Evolutionary conservation across 495 filamentous ascomycete species (phyloP).

Genomic region (Xylaria scruposa): DNA sequence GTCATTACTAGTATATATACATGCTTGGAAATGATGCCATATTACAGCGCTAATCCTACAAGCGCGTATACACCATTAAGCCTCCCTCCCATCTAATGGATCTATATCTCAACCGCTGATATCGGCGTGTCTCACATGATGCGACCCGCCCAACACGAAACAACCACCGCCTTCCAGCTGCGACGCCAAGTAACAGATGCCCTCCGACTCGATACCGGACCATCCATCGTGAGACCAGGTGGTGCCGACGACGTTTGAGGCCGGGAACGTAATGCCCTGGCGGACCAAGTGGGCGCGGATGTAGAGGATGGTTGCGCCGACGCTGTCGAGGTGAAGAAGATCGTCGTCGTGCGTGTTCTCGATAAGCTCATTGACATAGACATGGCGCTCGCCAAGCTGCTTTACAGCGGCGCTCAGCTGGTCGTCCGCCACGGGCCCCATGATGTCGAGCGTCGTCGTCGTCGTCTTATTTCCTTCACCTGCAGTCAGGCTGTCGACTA

Average conservation of each 20-base stretch:
- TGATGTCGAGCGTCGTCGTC: slow-evolving; percentile 33
- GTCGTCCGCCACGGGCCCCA: slow-evolving; percentile 49
- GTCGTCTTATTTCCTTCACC: slow-evolving; percentile 17
- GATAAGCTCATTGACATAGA: slow-evolving; percentile 32
- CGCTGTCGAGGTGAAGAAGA: slow-evolving; percentile 32
- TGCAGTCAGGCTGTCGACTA: background rate
- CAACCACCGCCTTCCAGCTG: slow-evolving; percentile 32
- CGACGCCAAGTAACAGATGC: slow-evolving; percentile 31
- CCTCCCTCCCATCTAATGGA: background rate
- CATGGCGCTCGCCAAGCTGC: slow-evolving; percentile 34
- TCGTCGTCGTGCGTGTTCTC: slow-evolving; percentile 33
- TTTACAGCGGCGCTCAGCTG: slow-evolving; percentile 49
- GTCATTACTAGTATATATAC: slow-evolving; percentile 1
- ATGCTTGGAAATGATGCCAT: background rate
- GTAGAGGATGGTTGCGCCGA: slow-evolving; percentile 33
- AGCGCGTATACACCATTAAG: slow-evolving; percentile 1
- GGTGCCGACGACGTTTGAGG: slow-evolving; percentile 31
- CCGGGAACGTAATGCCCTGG: slow-evolving; percentile 32
- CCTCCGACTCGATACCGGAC: slow-evolving; percentile 32
- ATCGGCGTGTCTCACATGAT: slow-evolving; percentile 35
- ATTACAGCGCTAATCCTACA: slow-evolving; percentile 1
- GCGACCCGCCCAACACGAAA: slow-evolving; percentile 34
- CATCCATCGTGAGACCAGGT: slow-evolving; percentile 37
- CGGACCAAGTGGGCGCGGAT: slow-evolving; percentile 31
- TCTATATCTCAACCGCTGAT: slow-evolving; percentile 20